Conservation (phyloP, 495 filamentous ascomycete genomes). For the Parathielavia hyrcaniae region DNA sequence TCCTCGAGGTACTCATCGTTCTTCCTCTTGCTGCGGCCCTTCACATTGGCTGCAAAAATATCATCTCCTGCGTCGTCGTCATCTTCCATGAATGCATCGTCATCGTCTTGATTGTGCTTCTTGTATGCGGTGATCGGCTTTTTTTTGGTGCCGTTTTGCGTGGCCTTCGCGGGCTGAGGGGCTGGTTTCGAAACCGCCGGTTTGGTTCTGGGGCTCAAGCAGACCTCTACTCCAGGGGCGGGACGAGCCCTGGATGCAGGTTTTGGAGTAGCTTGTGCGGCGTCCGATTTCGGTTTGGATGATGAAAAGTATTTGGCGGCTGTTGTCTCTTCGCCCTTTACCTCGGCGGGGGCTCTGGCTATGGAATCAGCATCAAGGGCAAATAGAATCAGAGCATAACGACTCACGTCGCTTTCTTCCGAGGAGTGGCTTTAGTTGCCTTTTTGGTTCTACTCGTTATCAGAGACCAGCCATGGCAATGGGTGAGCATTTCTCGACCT, state of each 20-base stretch:
- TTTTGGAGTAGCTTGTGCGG: conserved; percentile 32
- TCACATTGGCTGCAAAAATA: conserved; percentile 63
- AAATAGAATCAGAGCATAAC: background rate
- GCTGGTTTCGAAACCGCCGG: conserved; percentile 23
- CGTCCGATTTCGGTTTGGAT: conserved; percentile 35
- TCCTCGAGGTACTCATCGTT: conserved; percentile 64
- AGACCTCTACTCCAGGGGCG: conserved; percentile 30
- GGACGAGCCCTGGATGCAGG: conserved; percentile 28
- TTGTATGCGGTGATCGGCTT: conserved; percentile 29
- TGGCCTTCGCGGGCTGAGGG: conserved; percentile 23
- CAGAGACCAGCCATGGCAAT: background rate
- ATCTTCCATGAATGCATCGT: conserved; percentile 52
- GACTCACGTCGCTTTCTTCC: conserved; percentile 41
- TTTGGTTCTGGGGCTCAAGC: conserved; percentile 41
- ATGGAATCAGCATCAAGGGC: background rate
- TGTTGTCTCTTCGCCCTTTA: conserved; percentile 42
- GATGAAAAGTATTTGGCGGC: conserved; percentile 47
- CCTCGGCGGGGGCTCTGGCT: conserved; percentile 23
- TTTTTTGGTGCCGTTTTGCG: conserved; percentile 26
- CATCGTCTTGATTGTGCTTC: conserved; percentile 37
- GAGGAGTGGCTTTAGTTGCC: conserved; percentile 33
- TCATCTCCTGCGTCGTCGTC: conserved; percentile 64
- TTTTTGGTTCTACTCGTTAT: conserved; percentile 34
- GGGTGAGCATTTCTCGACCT: conserved; percentile 13
- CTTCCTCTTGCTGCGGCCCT: conserved; percentile 50